A percentile compares a stretch with the other conserved stretches of the same genome.
phyloP scores from a whole-genome alignment of 1,139 yeast species.

The Kodamaea ohmeri region DNA sequence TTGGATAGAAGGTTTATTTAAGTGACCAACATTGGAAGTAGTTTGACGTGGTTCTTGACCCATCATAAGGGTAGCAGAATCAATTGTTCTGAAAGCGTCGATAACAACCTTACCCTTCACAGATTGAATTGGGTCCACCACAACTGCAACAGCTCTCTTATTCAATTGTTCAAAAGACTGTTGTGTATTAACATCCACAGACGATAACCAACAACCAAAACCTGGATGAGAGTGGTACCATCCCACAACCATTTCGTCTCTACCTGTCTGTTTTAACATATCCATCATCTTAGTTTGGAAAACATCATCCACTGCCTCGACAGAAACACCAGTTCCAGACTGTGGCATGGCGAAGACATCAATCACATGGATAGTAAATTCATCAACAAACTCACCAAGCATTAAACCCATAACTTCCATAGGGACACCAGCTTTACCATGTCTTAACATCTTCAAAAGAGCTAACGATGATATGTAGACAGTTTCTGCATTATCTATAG shows the following conservation, averaged over 20 bases:
- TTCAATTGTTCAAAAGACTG: constrained; percentile 96
- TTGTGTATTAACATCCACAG: constrained; percentile 96
- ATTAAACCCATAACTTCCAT: constrained; percentile 99
- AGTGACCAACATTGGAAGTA: constrained; percentile 91
- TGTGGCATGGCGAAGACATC: constrained; percentile 99
- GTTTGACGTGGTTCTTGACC: constrained; percentile 98
- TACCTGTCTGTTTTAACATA: constrained; percentile 96
- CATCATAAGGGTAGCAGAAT: constrained; percentile 84
- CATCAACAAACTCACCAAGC: constrained; percentile 98
- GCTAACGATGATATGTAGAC: constrained; percentile 96
- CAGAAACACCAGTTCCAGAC: constrained; percentile 97
- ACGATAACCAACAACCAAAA: constrained; percentile 98
- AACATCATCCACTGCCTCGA: constrained; percentile 98
- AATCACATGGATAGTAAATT: constrained; percentile 92
- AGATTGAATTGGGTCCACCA: constrained; percentile 95
- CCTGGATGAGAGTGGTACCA: constrained; percentile 99
- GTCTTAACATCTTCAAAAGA: constrained; percentile 91
- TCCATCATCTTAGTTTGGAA: constrained; percentile 99
- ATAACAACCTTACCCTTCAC: constrained; percentile 98
- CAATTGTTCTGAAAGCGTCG: constrained; percentile 95
- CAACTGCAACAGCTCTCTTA: constrained; percentile 95
- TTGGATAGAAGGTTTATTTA: constrained; percentile 97
- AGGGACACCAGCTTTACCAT: constrained; percentile 98
- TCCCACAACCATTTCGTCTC: constrained; percentile 98
- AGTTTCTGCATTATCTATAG: constrained; percentile 92